Base-by-base conservation (phyloP, 768 basidiomycete species). In the Suillus clintonianus region DNA sequence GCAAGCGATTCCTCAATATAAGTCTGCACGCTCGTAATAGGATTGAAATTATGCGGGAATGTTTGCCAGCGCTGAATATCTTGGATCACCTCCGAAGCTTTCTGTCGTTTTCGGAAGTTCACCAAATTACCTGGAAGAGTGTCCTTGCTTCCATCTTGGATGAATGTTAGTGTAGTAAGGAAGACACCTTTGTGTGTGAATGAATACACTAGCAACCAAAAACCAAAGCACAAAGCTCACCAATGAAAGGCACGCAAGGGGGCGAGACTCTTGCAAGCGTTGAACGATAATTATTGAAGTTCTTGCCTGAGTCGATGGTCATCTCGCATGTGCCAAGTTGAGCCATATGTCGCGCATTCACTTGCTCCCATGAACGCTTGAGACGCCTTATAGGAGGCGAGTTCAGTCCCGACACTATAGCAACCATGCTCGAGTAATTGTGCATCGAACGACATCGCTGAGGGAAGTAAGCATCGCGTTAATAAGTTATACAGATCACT, bases 1-100 rank as follows among this genome's bases (percentile, higher is more conserved):
- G 85, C 85, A 66, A 99, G 81, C 2, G 89, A 87, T 55, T 92
- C 89, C 64, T 91, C 89, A 65, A 99, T 86, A 75, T 88, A 97
- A 32, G 82, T 80, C 61, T 87, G 85, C 32, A 99, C 86, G 1
- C 82, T 64, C 0, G 85, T 82, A 17, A 96, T 86, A 7, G 83
- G 78, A 39, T 85, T 82, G 66, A 97, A 87, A 76, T 97, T 95
- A 81, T 95, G 99, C 2, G 92, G 89, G 67, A 89, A 88, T 6
- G 91, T 85, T 74, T 99, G 97, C 88, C 96, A 98, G 34, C 94
- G 90, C 74, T 97, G 93, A 74, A 99, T 98, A 74, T 98, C 95
- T 66, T 89, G 89, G 69, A 99, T 94, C 69, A 99, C 92, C 72
- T 97, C 96, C n/a, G 95, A 94, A 0, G 95, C 89, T 77, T 93